phyloP scores from a whole-genome alignment of 2,329 filamentous ascomycete genomes.

The Colletotrichum camelliae region DNA sequence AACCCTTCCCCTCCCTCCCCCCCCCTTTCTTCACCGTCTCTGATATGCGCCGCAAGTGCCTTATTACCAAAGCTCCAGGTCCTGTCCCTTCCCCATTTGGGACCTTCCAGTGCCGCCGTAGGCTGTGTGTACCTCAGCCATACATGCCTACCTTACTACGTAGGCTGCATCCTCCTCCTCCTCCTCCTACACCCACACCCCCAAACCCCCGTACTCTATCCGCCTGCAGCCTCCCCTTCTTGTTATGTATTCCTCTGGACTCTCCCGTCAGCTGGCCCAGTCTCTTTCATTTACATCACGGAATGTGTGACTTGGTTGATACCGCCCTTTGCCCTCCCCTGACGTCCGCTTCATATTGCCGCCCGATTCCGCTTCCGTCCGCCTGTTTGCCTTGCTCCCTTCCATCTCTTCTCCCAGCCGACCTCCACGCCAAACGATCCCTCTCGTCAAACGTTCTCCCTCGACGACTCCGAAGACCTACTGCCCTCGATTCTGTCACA shows the following conservation, averaged over 20 bases:
- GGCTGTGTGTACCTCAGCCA: background rate
- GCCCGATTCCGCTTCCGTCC: background rate
- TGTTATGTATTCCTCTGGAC: background rate
- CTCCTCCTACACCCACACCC: background rate
- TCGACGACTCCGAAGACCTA: background rate
- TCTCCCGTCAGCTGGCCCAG: background rate
- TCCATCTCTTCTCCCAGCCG: background rate
- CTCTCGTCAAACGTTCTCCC: background rate
- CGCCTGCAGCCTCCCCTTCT: background rate
- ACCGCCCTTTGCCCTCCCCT: background rate
- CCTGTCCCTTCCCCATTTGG: background rate
- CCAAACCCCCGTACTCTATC: background rate
- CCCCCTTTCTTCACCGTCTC: background rate
- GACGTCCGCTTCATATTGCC: conserved; percentile 4
- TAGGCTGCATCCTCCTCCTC: background rate
- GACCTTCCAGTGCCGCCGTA: background rate
- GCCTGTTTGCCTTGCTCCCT: background rate
- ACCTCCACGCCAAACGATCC: background rate
- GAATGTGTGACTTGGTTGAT: conserved; percentile 13
- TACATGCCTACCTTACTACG: background rate
- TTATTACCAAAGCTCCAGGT: background rate
- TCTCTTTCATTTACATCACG: conserved; percentile 13
- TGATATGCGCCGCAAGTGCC: background rate
- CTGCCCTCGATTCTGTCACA: background rate
- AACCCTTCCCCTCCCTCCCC: background rate